Conservation (phyloP, 306 rosid species). For the Styphnolobium japonicum region DNA sequence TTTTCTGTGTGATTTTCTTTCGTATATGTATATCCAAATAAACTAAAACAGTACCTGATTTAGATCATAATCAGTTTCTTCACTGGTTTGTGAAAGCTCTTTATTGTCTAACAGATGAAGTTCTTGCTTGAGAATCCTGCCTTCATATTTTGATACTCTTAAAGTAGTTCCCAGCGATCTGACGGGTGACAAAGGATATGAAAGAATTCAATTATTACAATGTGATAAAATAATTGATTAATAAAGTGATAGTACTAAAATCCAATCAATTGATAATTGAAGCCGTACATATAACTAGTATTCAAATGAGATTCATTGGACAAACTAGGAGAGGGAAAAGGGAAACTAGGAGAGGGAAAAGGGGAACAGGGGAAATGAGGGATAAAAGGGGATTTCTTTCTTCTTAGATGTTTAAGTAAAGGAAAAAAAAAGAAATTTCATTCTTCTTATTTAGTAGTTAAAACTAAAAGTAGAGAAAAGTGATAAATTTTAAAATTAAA, state of each 20-base stretch:
- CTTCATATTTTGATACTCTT: not conserved
- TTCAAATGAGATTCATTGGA: not conserved
- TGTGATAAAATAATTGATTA: not conserved
- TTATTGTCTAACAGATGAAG: not conserved
- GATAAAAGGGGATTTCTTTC: too few species aligned
- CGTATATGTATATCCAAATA: not conserved
- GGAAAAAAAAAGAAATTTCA: too few species aligned
- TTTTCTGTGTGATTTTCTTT: not conserved
- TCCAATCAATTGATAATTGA: not conserved
- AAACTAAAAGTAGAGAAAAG: too few species aligned
- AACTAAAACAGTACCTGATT: slow-evolving; percentile 28
- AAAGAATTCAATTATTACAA: not conserved
- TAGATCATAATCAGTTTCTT: slow-evolving; percentile 26
- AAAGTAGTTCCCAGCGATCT: slow-evolving; percentile 7
- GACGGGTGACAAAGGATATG: not conserved
- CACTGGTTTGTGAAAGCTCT: slow-evolving; percentile 24
- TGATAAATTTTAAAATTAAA: too few species aligned
- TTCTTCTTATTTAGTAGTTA: too few species aligned
- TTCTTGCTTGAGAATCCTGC: not conserved
- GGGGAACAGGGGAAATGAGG: too few species aligned
- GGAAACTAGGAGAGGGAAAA: too few species aligned
- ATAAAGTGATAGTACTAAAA: not conserved
- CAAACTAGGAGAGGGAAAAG: too few species aligned
- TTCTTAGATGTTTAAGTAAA: too few species aligned
- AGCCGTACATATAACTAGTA: too few species aligned